Evolutionary conservation across 2,329 filamentous ascomycete genomes (phyloP).

Genomic region (Leptographium flavum): DNA sequence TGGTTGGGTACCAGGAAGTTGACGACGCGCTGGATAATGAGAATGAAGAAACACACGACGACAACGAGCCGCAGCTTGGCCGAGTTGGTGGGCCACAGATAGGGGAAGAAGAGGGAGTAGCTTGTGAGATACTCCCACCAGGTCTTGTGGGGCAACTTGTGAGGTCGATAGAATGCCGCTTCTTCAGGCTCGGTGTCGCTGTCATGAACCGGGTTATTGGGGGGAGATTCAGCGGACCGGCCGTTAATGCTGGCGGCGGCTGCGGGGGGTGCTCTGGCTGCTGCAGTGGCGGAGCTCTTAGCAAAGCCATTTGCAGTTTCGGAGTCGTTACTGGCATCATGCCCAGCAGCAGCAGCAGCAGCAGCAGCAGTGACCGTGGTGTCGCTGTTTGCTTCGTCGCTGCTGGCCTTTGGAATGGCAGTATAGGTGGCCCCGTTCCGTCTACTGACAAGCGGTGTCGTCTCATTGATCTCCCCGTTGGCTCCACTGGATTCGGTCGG

Average conservation of each 20-base stretch:
- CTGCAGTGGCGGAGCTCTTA: constrained; percentile 20
- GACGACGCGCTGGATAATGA: constrained; percentile 67
- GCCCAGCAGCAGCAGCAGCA: no score
- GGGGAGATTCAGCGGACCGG: no score
- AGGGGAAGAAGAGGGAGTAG: constrained; percentile 89
- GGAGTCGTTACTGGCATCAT: no score
- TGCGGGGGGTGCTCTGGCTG: constrained; percentile 23
- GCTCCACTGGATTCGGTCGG: constrained; percentile 14
- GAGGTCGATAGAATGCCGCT: constrained; percentile 78
- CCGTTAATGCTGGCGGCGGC: constrained; percentile 8
- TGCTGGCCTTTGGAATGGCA: not conserved
- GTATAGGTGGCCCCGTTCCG: not conserved
- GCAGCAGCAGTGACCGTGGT: constrained; percentile 10
- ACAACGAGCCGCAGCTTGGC: constrained; percentile 61
- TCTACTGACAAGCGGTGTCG: constrained; percentile 44
- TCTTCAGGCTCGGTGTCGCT: constrained; percentile 34
- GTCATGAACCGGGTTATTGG: not conserved
- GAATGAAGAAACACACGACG: constrained; percentile 65
- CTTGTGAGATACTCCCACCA: constrained; percentile 95
- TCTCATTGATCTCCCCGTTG: not conserved
- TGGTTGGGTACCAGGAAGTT: constrained; percentile 79
- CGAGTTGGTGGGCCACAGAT: constrained; percentile 85
- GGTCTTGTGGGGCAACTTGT: constrained; percentile 69
- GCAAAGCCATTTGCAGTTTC: constrained; percentile 12
- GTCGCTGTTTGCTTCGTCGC: not conserved